Percentiles rank a stretch among this genome's conserved stretches.
phyloP scores from a whole-genome alignment of 345 rosid genomes.

The Melastoma malabathricum region DNA sequence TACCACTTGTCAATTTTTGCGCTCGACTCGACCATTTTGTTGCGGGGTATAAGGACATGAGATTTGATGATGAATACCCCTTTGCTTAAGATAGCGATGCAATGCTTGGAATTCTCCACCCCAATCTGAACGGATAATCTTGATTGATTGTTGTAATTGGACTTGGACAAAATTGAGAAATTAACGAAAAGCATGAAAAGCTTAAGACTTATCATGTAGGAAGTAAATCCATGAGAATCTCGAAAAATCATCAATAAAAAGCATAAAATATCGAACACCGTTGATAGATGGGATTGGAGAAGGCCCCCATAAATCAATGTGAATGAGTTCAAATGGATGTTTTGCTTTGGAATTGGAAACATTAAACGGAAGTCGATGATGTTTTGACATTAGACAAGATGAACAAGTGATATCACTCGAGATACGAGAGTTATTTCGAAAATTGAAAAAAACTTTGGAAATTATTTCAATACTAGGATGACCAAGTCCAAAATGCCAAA shows the following conservation, averaged over 20 bases:
- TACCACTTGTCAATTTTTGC: background rate
- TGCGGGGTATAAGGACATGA: background rate
- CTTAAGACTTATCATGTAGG: background rate
- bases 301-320: no score
- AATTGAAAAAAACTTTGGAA: no score
- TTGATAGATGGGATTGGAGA: no score
- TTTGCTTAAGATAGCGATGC: background rate
- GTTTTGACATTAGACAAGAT: no score
- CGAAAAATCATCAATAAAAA: background rate
- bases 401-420: no score
- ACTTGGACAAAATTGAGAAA: background rate
- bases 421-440: no score
- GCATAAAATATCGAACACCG: no score
- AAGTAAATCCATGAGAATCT: background rate
- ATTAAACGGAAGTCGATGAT: no score
- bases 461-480: no score
- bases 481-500: no score
- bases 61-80: background rate
- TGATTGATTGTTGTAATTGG: background rate
- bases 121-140: background rate
- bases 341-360: no score
- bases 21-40: background rate
- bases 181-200: background rate
- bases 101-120: background rate
- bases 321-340: no score